phyloP scores from a whole-genome alignment of 192 early-diverging fungal genomes.

The Coemansia sp. region DNA sequence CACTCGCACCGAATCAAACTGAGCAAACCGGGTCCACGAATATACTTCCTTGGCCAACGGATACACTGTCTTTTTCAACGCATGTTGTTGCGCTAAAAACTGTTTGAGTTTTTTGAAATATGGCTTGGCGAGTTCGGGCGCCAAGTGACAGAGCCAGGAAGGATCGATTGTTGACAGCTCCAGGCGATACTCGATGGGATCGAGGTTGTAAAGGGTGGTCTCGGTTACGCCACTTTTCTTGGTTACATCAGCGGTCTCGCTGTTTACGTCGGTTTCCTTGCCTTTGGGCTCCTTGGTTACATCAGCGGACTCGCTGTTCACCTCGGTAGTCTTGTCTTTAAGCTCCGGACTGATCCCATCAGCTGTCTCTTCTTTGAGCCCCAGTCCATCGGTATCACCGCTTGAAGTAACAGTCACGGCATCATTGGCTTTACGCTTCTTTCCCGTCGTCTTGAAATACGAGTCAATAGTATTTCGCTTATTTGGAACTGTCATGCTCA shows the following conservation, averaged over 20 bases:
- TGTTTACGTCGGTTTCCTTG: neutral
- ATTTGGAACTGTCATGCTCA: neutral
- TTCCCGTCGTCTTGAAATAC: conserved; percentile 18
- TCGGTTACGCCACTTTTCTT: neutral
- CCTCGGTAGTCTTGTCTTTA: no score
- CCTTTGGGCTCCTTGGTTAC: neutral
- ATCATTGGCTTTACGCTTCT: neutral
- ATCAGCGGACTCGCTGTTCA: no score
- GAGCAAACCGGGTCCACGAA: conserved; percentile 76
- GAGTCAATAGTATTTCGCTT: conserved; percentile 50
- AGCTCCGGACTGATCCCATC: no score
- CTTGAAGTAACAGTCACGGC: no score
- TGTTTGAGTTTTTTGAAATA: conserved; percentile 64
- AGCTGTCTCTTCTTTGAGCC: no score
- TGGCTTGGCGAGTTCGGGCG: conserved; percentile 60
- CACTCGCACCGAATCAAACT: conserved; percentile 68
- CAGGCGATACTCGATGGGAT: conserved; percentile 25
- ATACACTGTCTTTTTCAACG: conserved; percentile 60
- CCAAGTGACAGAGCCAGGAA: conserved; percentile 64
- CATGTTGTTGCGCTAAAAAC: conserved; percentile 62
- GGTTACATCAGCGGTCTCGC: neutral
- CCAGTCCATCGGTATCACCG: no score
- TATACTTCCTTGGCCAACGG: conserved; percentile 77
- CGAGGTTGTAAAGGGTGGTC: neutral
- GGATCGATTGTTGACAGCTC: conserved; percentile 70